Percentiles rank a stretch among this genome's conserved stretches.
Conservation (phyloP, 2,329 filamentous ascomycete genomes). For the Tolypocladium inflatum region DNA sequence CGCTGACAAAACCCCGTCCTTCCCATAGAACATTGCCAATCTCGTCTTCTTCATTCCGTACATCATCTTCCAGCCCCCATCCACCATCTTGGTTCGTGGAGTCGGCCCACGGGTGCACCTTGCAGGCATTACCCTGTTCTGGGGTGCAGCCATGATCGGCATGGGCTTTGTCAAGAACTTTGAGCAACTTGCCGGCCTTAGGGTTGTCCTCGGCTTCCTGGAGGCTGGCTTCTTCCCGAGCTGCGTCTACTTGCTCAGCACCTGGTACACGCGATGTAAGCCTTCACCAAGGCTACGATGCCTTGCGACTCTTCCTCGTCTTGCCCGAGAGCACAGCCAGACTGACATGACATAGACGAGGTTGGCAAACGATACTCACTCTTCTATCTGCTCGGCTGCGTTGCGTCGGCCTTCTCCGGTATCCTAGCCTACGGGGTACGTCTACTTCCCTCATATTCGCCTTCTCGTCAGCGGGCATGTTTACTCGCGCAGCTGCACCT, state of each 20-base stretch:
- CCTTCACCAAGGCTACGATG: not conserved
- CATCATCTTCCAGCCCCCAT: constrained; percentile 60
- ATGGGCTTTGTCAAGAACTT: constrained; percentile 53
- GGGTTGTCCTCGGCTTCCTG: constrained; percentile 52
- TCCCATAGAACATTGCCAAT: constrained; percentile 50
- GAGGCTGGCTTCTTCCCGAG: constrained; percentile 66
- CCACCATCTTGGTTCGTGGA: constrained; percentile 58
- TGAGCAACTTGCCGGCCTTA: constrained; percentile 40
- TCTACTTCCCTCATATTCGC: constrained; percentile 7
- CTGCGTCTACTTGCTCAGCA: constrained; percentile 62
- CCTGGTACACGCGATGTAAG: constrained; percentile 61
- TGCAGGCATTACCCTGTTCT: constrained; percentile 42
- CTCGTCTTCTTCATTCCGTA: constrained; percentile 69
- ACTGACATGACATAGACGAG: constrained; percentile 36
- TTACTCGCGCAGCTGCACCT: not conserved
- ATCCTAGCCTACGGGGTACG: constrained; percentile 60
- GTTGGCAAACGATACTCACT: constrained; percentile 59
- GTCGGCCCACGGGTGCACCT: constrained; percentile 53
- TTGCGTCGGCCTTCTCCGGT: constrained; percentile 56
- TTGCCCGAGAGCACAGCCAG: not conserved
- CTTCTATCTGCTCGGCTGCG: constrained; percentile 60
- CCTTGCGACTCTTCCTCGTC: not conserved
- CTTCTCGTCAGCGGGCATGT: too few species aligned
- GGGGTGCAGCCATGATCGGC: constrained; percentile 54
- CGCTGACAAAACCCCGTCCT: not conserved